Conservation (phyloP, 306 rosid genomes). For the Trichosanthes cucumerina region DNA sequence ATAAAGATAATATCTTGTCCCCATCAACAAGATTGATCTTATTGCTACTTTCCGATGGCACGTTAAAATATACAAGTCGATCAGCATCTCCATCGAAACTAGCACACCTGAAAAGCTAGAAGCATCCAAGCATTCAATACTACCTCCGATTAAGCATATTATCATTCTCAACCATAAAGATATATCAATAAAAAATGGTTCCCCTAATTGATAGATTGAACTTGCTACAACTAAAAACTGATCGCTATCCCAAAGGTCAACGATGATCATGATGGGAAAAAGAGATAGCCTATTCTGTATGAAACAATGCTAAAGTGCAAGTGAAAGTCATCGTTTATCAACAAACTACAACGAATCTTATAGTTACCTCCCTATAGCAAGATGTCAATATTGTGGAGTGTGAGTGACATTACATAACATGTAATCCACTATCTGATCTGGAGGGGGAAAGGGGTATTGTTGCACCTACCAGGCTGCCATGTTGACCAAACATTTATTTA, state of each 20-base stretch:
- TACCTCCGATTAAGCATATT: neutral
- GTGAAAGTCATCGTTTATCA: neutral
- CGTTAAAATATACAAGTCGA: slow-evolving; percentile 74
- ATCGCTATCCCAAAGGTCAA: neutral
- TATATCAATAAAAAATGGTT: neutral
- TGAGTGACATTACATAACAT: neutral
- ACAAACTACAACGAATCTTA: neutral
- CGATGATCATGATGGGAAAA: neutral
- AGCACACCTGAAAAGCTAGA: slow-evolving; percentile 82
- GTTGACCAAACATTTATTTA: neutral
- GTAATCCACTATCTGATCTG: neutral
- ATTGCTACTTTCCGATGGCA: slow-evolving; percentile 36
- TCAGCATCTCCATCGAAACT: slow-evolving; percentile 99
- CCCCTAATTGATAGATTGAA: neutral
- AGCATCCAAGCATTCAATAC: slow-evolving; percentile 21
- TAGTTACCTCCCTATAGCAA: neutral
- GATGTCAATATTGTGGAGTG: neutral
- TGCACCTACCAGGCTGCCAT: neutral
- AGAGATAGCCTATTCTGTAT: neutral
- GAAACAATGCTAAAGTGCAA: neutral
- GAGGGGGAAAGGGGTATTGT: neutral
- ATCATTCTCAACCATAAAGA: neutral
- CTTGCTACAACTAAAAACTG: neutral
- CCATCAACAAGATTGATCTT: slow-evolving; percentile 73
- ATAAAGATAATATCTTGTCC: slow-evolving; percentile 79